phyloP scores from a whole-genome alignment of 371 early-diverging fungal genomes.

The Mortierella sp. region DNA sequence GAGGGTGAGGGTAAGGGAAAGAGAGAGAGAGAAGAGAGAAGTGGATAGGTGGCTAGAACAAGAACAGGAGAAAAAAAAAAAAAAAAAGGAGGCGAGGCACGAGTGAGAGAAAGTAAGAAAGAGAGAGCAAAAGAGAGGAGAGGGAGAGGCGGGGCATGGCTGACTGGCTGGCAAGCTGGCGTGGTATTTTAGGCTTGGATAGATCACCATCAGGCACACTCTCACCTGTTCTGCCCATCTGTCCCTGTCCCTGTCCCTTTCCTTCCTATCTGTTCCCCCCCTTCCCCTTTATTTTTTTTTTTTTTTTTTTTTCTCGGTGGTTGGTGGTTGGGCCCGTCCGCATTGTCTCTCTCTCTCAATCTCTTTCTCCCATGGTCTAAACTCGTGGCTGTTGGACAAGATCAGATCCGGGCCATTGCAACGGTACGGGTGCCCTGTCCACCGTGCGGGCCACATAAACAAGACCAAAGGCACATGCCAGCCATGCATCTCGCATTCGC shows the following conservation, averaged over 20 bases:
- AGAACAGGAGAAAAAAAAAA: not conserved
- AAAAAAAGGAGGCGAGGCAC: slow-evolving; percentile 1
- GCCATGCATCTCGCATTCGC: too few relatives aligned
- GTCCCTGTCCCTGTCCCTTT: not conserved
- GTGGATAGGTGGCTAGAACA: not conserved
- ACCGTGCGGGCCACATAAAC: too few relatives aligned
- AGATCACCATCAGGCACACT: not conserved
- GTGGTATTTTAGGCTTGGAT: not conserved
- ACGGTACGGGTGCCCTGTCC: too few relatives aligned
- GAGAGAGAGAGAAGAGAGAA: not conserved
- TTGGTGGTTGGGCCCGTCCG: too few relatives aligned
- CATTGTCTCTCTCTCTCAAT: too few relatives aligned
- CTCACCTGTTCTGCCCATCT: not conserved
- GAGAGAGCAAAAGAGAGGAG: slow-evolving; percentile 1
- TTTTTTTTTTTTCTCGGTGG: slow-evolving; percentile 6
- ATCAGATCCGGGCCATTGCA: too few relatives aligned
- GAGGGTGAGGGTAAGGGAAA: not conserved
- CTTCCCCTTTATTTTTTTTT: not conserved
- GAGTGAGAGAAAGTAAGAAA: not conserved
- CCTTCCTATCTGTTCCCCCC: slow-evolving; percentile 6
- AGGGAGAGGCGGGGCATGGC: not conserved
- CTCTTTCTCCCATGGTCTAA: too few relatives aligned
- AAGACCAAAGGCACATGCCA: too few relatives aligned
- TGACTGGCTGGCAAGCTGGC: not conserved
- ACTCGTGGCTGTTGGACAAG: too few relatives aligned